Percentiles rank a stretch among this genome's conserved stretches.
phyloP scores from a whole-genome alignment of 306 rosid species.

The Cicer bijugum region DNA sequence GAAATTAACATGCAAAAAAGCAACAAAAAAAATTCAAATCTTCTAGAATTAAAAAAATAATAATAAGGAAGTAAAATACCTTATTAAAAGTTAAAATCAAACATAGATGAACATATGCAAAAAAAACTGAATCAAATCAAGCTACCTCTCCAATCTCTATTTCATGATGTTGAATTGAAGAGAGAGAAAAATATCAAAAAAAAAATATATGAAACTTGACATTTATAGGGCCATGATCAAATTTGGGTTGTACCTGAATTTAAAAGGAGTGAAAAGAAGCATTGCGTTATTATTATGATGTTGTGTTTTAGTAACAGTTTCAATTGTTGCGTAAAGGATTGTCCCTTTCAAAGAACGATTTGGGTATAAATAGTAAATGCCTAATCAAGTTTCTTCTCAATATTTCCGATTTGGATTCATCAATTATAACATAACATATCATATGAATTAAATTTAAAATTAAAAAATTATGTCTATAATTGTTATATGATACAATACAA shows the following conservation, averaged over 20 bases:
- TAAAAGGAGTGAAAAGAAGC: constrained; percentile 39
- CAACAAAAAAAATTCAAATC: constrained; percentile 5
- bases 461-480: background rate
- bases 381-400: constrained; percentile 25
- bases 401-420: background rate
- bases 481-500: too few species aligned
- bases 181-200: background rate
- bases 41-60: background rate
- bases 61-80: constrained; percentile 9
- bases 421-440: background rate
- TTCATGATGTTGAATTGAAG: background rate
- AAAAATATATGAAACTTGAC: constrained; percentile 7
- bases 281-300: constrained; percentile 36
- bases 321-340: constrained; percentile 44
- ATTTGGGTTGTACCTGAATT: constrained; percentile 36
- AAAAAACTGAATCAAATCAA: background rate
- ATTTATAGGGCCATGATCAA: constrained; percentile 33
- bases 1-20: constrained; percentile 25
- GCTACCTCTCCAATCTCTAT: background rate
- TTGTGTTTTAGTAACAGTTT: constrained; percentile 37
- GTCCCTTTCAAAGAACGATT: constrained; percentile 47
- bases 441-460: background rate
- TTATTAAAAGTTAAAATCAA: background rate
- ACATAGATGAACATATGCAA: background rate
- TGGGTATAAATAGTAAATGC: constrained; percentile 33